Evolutionary conservation across 805 yeast genomes (phyloP).

Genomic region (Schwanniomyces pseudopolymorphus): DNA sequence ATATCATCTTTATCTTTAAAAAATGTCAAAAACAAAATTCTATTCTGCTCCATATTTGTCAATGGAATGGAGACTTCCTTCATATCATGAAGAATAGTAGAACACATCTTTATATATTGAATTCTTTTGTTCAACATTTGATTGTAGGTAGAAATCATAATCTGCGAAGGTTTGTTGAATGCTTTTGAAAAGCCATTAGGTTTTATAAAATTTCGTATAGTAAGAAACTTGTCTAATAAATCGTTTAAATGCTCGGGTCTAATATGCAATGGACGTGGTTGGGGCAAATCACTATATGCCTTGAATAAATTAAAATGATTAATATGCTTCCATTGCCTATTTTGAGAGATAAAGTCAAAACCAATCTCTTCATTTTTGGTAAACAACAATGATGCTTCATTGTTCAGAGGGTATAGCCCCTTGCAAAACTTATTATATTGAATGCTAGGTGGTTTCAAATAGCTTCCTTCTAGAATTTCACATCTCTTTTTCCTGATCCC

Average conservation of each 20-base stretch:
- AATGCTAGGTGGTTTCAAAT: slow-evolving; percentile 3
- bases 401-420: slow-evolving; percentile 17
- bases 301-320: slow-evolving; percentile 25
- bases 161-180: slow-evolving; percentile 1
- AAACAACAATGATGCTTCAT: slow-evolving; percentile 1
- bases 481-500: not conserved
- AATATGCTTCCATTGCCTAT: slow-evolving; percentile 15
- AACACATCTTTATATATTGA: slow-evolving; percentile 18
- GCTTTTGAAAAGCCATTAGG: slow-evolving; percentile 19
- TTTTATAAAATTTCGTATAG: slow-evolving; percentile 22
- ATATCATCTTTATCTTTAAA: slow-evolving; percentile 30
- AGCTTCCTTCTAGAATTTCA: not conserved
- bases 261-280: slow-evolving; percentile 25
- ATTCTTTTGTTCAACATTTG: slow-evolving; percentile 18
- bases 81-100: slow-evolving; percentile 28
- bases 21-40: slow-evolving; percentile 27
- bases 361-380: not conserved
- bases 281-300: slow-evolving; percentile 24
- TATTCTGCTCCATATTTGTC: slow-evolving; percentile 27
- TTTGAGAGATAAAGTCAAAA: slow-evolving; percentile 6
- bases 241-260: slow-evolving; percentile 24
- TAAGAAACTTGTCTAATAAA: slow-evolving; percentile 23
- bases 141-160: slow-evolving; percentile 13
- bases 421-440: slow-evolving; percentile 12
- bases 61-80: slow-evolving; percentile 23